Conservation (phyloP, 305 asterid species). For the Nicotiana rustica region DNA sequence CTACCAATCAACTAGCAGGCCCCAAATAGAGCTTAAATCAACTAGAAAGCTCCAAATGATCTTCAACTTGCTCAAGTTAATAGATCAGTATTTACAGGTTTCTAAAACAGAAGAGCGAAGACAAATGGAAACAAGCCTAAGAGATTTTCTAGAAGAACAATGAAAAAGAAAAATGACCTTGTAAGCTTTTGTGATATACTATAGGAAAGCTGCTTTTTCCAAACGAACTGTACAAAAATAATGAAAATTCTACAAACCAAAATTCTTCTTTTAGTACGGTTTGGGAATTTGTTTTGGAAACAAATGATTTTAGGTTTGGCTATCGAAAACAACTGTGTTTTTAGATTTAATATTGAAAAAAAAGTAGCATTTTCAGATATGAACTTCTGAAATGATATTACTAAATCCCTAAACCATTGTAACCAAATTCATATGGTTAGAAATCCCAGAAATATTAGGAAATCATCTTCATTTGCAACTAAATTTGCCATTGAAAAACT, state of each 20-base stretch:
- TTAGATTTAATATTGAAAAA: neutral
- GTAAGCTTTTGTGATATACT: neutral
- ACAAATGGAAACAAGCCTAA: neutral
- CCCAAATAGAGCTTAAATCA: neutral
- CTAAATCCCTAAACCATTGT: neutral
- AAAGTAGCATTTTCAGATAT: neutral
- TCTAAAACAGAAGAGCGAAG: neutral
- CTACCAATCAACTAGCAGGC: conserved; percentile 15
- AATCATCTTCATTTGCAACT: neutral
- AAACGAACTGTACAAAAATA: neutral
- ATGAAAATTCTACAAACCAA: neutral
- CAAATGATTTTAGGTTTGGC: neutral
- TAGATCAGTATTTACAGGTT: neutral
- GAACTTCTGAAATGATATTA: neutral
- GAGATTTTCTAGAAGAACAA: neutral
- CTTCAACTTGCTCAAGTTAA: conserved; percentile 22
- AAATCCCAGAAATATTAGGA: neutral
- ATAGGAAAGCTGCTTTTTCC: neutral
- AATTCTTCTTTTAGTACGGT: neutral
- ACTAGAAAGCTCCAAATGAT: neutral
- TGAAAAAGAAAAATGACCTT: neutral
- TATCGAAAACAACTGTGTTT: neutral
- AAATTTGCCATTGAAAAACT: neutral
- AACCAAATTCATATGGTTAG: conserved; percentile 11
- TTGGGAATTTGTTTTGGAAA: neutral